Evolutionary conservation across 1,284 basidiomycete species (phyloP).

Genomic region (Thecaphora thlaspeos): DNA sequence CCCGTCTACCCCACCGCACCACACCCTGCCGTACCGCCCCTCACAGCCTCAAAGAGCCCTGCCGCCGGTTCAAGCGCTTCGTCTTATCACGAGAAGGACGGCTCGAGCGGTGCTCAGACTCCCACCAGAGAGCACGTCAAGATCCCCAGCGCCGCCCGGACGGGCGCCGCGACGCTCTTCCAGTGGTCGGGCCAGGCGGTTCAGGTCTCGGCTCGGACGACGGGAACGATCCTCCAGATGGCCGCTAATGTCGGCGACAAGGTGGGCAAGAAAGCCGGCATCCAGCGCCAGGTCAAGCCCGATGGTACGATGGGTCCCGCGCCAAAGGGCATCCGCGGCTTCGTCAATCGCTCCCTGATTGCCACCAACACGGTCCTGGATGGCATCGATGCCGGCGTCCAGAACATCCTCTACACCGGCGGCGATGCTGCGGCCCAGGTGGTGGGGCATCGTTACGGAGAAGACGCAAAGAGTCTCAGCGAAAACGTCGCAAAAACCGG

Average conservation of each 20-base stretch:
- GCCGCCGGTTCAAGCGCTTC: slow-evolving; percentile 12
- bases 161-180: slow-evolving; percentile 16
- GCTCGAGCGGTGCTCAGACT: slow-evolving; percentile 4
- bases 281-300: slow-evolving; percentile 43
- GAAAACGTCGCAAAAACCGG: slow-evolving; percentile 42
- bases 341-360: slow-evolving; percentile 52
- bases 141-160: slow-evolving; percentile 18
- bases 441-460: slow-evolving; percentile 56
- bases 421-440: slow-evolving; percentile 50
- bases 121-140: slow-evolving; percentile 14
- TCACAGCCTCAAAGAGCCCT: slow-evolving; percentile 13
- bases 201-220: slow-evolving; percentile 42
- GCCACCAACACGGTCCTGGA: slow-evolving; percentile 57
- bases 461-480: slow-evolving; percentile 50
- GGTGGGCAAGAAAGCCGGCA: slow-evolving; percentile 54
- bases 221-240: slow-evolving; percentile 45
- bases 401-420: slow-evolving; percentile 40
- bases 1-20: not conserved
- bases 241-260: slow-evolving; percentile 53
- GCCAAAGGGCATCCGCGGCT: slow-evolving; percentile 50
- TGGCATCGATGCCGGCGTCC: slow-evolving; percentile 53
- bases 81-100: not conserved
- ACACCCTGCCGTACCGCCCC: too few species aligned
- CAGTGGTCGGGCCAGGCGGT: slow-evolving; percentile 32
- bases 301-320: slow-evolving; percentile 25